Base-by-base conservation (phyloP, 768 basidiomycete genomes). In the Lentinula raphanica region DNA sequence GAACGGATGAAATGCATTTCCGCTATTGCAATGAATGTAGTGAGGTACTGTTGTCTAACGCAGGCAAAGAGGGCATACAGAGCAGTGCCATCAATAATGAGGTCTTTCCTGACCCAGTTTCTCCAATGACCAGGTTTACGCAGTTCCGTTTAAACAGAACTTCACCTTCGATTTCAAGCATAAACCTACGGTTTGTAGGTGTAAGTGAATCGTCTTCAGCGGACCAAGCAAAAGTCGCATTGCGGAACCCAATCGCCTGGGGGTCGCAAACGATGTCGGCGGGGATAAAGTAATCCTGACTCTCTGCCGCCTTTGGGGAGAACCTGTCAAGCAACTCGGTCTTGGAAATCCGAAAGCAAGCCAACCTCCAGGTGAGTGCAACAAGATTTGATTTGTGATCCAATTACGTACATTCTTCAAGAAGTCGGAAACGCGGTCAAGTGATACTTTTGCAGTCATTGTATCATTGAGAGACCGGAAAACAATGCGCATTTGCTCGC, bases 1-100 rank as follows among this genome's bases (percentile, higher is more conserved):
- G 72, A 71, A 1, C 78, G 80, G 8, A 78, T 69, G 63, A 82
- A 85, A 66, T 88, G 85, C 84, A 90, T 82, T 69, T 89, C 87
- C 29, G 84, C 78, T 76, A 85, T 73, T n/a, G n/a, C n/a, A n/a
- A n/a, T n/a, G n/a, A n/a, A n/a, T n/a, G n/a, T n/a, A n/a, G n/a
- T n/a, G n/a, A n/a, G n/a, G n/a, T n/a, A n/a, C n/a, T n/a, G n/a
- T n/a, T n/a, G n/a, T n/a, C n/a, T n/a, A n/a, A n/a, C n/a, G n/a
- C n/a, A n/a, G n/a, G n/a, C n/a, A n/a, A n/a, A n/a, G n/a, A n/a
- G n/a, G n/a, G n/a, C n/a, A n/a, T n/a, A n/a, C n/a, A n/a, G n/a
- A n/a, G n/a, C 36, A 86, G 68, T 1, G 86, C 85, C 83, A 87
- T 85, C 19, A 86, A 72, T 31, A 86, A 65, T 0, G 82, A 84